Evolutionary conservation across 352 stramenopile genomes (phyloP).

Genomic region (Pythium brachiatum): DNA sequence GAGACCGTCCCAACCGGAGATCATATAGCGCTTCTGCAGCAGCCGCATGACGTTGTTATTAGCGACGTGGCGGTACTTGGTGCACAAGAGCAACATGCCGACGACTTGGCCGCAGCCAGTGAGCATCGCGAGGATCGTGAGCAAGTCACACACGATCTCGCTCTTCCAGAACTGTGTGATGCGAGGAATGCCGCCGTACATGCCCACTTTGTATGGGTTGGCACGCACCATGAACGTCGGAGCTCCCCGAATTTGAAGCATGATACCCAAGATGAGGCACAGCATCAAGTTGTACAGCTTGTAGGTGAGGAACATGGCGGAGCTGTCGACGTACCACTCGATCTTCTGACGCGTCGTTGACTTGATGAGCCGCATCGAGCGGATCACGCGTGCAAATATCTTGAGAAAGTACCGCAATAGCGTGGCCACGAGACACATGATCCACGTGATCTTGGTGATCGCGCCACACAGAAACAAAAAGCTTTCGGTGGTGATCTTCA

Average conservation of each 20-base stretch:
- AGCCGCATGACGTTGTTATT: conserved; percentile 46
- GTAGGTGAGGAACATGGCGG: conserved; percentile 54
- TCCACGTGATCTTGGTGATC: conserved; percentile 57
- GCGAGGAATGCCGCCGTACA: conserved; percentile 41
- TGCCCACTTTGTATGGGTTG: conserved; percentile 32
- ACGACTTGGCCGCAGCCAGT: conserved; percentile 31
- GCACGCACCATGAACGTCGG: conserved; percentile 54
- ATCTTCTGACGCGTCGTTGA: conserved; percentile 33
- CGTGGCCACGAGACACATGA: conserved; percentile 55
- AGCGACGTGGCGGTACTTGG: conserved; percentile 42
- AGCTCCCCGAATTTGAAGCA: conserved; percentile 37
- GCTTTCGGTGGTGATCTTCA: conserved; percentile 47
- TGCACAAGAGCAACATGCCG: conserved; percentile 34
- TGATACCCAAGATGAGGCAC: conserved; percentile 40
- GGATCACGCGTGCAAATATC: conserved; percentile 31
- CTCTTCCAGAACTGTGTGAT: conserved; percentile 50
- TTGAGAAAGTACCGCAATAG: conserved; percentile 39
- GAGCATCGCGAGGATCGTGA: conserved; percentile 40
- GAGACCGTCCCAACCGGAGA: conserved; percentile 53
- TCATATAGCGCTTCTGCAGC: conserved; percentile 50
- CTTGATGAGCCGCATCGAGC: conserved; percentile 37
- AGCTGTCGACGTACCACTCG: conserved; percentile 53
- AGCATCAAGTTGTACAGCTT: conserved; percentile 62
- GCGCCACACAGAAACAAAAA: conserved; percentile 59
- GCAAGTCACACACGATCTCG: conserved; percentile 57